Conservation (phyloP, 2,329 filamentous ascomycete genomes). For the Fusarium proliferatum region DNA sequence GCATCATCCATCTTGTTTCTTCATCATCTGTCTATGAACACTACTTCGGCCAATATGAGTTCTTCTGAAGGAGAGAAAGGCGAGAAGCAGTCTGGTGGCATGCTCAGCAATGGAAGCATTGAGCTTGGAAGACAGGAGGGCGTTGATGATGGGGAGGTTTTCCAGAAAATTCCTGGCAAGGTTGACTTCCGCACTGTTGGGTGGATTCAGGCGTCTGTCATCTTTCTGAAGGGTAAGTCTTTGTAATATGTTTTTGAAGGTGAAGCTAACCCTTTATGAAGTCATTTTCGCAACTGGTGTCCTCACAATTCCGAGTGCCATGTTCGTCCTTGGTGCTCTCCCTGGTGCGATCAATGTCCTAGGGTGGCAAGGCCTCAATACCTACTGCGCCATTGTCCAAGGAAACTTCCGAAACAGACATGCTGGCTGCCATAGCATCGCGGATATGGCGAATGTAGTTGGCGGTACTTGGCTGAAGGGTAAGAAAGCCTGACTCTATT, state of each 20-base stretch:
- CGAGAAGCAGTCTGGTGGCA: constrained; percentile 18
- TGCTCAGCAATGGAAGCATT: constrained; percentile 26
- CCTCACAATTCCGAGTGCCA: constrained; percentile 55
- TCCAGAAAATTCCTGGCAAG: constrained; percentile 55
- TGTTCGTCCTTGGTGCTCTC: constrained; percentile 56
- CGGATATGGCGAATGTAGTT: constrained; percentile 64
- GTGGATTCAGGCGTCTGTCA: constrained; percentile 60
- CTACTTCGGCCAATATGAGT: constrained; percentile 11
- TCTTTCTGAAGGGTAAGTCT: constrained; percentile 56
- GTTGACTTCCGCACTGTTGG: constrained; percentile 61
- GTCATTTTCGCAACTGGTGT: constrained; percentile 58
- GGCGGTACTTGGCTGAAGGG: constrained; percentile 60
- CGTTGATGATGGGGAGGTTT: constrained; percentile 54
- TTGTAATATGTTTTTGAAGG: fast-evolving
- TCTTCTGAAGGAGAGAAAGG: constrained; percentile 17
- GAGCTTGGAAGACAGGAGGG: constrained; percentile 34
- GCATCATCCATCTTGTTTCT: not conserved
- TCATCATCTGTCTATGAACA: not conserved
- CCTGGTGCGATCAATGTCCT: constrained; percentile 57
- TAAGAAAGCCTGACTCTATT: not conserved
- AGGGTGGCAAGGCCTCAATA: constrained; percentile 55
- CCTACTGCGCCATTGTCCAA: constrained; percentile 54
- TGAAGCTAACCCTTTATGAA: constrained; percentile 18
- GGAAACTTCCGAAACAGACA: constrained; percentile 54
- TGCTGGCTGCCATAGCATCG: constrained; percentile 51